Base-by-base conservation (phyloP, 768 basidiomycete genomes). In the Kwoniella mangroviensis region DNA sequence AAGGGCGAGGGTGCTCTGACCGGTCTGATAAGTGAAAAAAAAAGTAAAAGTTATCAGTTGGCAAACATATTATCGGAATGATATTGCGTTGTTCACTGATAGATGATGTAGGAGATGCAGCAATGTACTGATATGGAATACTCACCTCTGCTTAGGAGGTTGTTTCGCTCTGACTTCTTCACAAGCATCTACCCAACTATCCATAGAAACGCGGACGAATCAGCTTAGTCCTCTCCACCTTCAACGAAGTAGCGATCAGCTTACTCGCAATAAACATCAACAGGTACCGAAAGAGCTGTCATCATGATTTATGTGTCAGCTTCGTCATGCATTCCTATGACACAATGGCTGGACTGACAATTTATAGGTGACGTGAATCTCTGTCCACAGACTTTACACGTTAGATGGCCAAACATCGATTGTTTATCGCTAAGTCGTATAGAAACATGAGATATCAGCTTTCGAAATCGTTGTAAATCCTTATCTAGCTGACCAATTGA, bases 331-430 rank as follows among this genome's bases (percentile, higher is more conserved):
- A 49, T 17, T 7, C 45, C 53, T 12, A 24, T 22, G 61, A 43
- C 17, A 28, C 40, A 24, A 17, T 15, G 51, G 45, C 17, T 17
- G 19, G 28, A 63, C 71, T 55, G 66, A 86, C 70, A 74, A 90
- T 93, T 93, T 88, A 64, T 92, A 90, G 83, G 96, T 90, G 78
- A 92, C 86, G 94, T 70, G 95, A 93, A 78, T 91, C 90, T 81
- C 93, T 97, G 79, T 92, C 92, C 65, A 91, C 96, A 72, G 91
- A 93, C 64, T 92, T 82, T 81, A 68, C 82, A 83, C n/a, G 68
- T 68, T 90, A 92, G 87, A 77, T 88, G 90, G 63, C 93, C 89
- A 80, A 92, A 93, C 89, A 94, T 94, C 76, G 90, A 73, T 57
- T 75, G 71, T 34, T 81, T 83, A 55, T 82, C 79, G 21, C 81